Conservation (phyloP, 2,329 filamentous ascomycete genomes). For the Penicillium sp. region DNA sequence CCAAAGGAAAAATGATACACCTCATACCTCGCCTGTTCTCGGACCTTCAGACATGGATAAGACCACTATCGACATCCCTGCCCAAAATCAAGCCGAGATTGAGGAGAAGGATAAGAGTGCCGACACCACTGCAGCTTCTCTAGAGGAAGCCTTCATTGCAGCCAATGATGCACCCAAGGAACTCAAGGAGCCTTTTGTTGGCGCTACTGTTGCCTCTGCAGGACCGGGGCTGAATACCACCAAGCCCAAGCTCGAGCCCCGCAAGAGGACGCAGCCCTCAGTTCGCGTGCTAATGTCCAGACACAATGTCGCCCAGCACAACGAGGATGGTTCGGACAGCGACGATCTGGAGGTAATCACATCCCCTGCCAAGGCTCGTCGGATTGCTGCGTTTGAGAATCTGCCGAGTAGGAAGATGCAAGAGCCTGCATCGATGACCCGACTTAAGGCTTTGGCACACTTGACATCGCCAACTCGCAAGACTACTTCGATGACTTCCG, state of each 20-base stretch:
- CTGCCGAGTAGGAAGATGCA: conserved; percentile 59
- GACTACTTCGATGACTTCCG: conserved; percentile 58
- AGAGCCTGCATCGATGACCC: conserved; percentile 57
- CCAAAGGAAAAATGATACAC: conserved; percentile 52
- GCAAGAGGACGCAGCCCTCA: conserved; percentile 25
- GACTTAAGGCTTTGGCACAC: conserved; percentile 69
- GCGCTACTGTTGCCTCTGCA: background rate
- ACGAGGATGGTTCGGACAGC: conserved; percentile 46
- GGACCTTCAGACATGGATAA: conserved; percentile 21
- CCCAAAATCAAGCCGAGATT: background rate
- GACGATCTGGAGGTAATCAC: conserved; percentile 60
- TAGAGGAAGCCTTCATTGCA: conserved; percentile 35
- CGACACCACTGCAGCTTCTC: conserved; percentile 34
- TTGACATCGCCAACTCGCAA: conserved; percentile 55
- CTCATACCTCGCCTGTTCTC: conserved; percentile 61
- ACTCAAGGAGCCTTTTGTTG: conserved; percentile 6
- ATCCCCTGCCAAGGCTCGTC: conserved; percentile 38
- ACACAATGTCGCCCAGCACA: conserved; percentile 31
- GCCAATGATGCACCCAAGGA: conserved; percentile 21
- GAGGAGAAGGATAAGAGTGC: conserved; percentile 17
- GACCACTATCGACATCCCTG: background rate
- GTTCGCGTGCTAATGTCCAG: conserved; percentile 42
- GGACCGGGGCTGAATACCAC: conserved; percentile 15
- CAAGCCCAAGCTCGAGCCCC: conserved; percentile 27
- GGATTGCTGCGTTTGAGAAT: conserved; percentile 63